phyloP scores from a whole-genome alignment of 2,329 filamentous ascomycete genomes.

The Myriangium duriaei region DNA sequence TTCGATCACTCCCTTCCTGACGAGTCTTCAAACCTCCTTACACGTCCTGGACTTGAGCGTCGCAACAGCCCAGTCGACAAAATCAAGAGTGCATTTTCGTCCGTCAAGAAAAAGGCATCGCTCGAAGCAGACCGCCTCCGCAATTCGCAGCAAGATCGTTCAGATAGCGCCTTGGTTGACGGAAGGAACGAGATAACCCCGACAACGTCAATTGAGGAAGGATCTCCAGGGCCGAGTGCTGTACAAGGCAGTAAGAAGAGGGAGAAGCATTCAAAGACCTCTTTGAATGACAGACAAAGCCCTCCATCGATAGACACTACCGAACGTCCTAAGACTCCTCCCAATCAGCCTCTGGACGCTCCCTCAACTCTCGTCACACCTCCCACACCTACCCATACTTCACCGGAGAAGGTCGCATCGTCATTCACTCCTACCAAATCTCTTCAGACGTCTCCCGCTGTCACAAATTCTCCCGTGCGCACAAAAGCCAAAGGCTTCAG shows the following conservation, averaged over 20 bases:
- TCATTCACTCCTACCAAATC: conserved; percentile 31
- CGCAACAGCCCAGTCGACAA: conserved; percentile 59
- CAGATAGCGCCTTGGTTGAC: too few species aligned
- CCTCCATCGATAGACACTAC: conserved; percentile 24
- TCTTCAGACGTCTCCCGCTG: conserved; percentile 14
- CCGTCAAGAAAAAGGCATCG: conserved; percentile 35
- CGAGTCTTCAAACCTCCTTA: conserved; percentile 21
- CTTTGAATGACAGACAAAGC: conserved; percentile 1
- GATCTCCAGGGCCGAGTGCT: too few species aligned
- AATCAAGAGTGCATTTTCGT: conserved; percentile 57
- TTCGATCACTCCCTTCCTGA: conserved; percentile 3
- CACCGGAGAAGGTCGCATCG: conserved; percentile 14
- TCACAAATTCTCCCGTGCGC: background rate
- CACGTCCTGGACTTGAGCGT: conserved; percentile 34
- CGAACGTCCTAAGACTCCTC: conserved; percentile 29
- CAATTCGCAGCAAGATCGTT: conserved; percentile 12
- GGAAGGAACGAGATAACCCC: too few species aligned
- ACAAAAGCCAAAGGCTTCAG: conserved; percentile 6
- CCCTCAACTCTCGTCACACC: conserved; percentile 51
- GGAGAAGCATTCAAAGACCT: background rate
- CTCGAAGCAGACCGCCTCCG: conserved; percentile 18
- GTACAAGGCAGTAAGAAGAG: background rate
- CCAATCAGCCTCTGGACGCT: conserved; percentile 26
- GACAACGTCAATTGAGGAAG: too few species aligned
- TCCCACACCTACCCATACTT: conserved; percentile 45